Conservation (phyloP, 2,329 filamentous ascomycete species). For the Penicillium decumbens region DNA sequence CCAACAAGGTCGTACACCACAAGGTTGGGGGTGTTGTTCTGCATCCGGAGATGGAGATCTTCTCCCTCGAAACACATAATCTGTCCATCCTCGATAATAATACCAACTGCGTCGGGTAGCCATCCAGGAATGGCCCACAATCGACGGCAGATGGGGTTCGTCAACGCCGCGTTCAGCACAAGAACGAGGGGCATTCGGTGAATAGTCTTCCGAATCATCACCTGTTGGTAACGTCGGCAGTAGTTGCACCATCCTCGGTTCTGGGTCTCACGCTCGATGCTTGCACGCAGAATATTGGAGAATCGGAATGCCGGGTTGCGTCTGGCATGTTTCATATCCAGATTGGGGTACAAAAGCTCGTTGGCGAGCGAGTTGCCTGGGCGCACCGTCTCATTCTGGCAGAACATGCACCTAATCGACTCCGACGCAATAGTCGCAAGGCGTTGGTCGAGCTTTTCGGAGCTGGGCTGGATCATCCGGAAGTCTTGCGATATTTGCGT, state of each 20-base stretch:
- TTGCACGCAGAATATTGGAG: constrained; percentile 85
- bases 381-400: constrained; percentile 77
- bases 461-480: constrained; percentile 59
- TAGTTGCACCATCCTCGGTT: constrained; percentile 89
- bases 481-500: constrained; percentile 76
- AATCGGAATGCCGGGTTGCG: constrained; percentile 58
- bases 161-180: constrained; percentile 76
- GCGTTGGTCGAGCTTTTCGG: constrained; percentile 66
- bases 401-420: constrained; percentile 76
- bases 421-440: constrained; percentile 43
- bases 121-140: constrained; percentile 87
- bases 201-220: constrained; percentile 79
- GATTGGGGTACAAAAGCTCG: constrained; percentile 73
- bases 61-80: constrained; percentile 94
- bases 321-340: constrained; percentile 49
- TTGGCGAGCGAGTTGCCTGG: constrained; percentile 76
- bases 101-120: constrained; percentile 88
- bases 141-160: constrained; percentile 62
- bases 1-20: constrained; percentile 89
- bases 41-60: constrained; percentile 73
- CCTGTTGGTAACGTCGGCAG: constrained; percentile 84
- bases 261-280: constrained; percentile 82
- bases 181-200: constrained; percentile 78
- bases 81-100: constrained; percentile 85
- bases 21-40: constrained; percentile 73